These are phyloP conservation scores for Neonectria faginata DNA, from an alignment of 2,329 filamentous ascomycete genomes.

Conservation along the genomic window DNA sequence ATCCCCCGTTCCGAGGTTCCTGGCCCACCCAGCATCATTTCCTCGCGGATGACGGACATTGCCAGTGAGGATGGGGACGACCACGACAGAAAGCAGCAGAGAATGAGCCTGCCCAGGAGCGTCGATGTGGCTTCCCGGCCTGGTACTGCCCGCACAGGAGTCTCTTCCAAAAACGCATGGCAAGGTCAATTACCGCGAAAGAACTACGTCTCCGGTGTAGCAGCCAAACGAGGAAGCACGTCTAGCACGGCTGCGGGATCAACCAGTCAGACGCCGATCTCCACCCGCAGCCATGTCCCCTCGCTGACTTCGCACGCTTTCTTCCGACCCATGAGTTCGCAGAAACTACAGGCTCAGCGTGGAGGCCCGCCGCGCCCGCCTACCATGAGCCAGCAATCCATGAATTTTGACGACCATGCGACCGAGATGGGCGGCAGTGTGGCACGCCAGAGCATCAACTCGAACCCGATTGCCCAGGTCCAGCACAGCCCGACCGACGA, in stretches of 20 bases:
- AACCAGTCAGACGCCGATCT: conserved; percentile 65
- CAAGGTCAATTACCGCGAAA: conserved; percentile 69
- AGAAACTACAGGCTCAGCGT: conserved; percentile 91
- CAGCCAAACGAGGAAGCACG: conserved; percentile 58
- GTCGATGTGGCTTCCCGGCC: conserved; percentile 63
- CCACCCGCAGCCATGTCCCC: conserved; percentile 88
- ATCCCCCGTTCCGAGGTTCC: conserved; percentile 56
- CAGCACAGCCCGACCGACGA: conserved; percentile 52
- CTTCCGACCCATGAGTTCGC: conserved; percentile 96
- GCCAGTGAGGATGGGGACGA: conserved; percentile 67
- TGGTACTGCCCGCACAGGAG: conserved; percentile 64
- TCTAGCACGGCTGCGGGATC: conserved; percentile 62
- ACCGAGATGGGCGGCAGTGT: conserved; percentile 59
- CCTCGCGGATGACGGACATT: conserved; percentile 77
- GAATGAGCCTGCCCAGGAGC: conserved; percentile 50
- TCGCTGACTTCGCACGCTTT: conserved; percentile 91
- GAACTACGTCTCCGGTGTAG: conserved; percentile 55
- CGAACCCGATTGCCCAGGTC: conserved; percentile 57
- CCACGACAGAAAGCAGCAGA: conserved; percentile 47
- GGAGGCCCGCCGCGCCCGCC: conserved; percentile 64
- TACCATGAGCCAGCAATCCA: conserved; percentile 53
- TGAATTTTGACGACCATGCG: conserved; percentile 54
- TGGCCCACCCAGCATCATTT: conserved; percentile 74
- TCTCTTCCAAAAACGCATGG: conserved; percentile 59
- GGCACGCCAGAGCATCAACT: conserved; percentile 67